Evolutionary conservation across 176 grass and related monocot genomes (phyloP).

Genomic region (Leersia perrieri): DNA sequence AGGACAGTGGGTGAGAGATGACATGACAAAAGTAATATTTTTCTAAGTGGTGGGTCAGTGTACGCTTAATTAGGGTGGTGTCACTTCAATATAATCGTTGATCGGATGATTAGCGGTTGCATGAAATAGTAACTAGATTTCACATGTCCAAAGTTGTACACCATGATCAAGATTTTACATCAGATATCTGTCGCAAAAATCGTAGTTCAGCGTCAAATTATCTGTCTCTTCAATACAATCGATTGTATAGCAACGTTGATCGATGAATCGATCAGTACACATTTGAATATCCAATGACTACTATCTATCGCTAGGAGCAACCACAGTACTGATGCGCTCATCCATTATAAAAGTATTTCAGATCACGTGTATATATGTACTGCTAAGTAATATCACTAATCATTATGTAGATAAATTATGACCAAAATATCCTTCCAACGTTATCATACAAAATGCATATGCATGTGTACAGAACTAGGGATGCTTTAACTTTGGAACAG

Average conservation of each 20-base stretch:
- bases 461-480: no score
- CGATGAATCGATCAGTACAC: background rate
- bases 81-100: background rate
- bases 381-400: background rate
- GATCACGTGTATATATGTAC: background rate
- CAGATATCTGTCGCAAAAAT: no score
- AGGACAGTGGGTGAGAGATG: slow-evolving; percentile 50
- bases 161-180: no score
- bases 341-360: background rate
- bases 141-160: slow-evolving; percentile 6
- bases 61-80: slow-evolving; percentile 6
- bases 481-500: no score
- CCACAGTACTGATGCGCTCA: no score
- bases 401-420: background rate
- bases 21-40: slow-evolving; percentile 64
- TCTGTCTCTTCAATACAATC: background rate
- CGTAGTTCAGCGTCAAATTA: no score
- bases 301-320: background rate
- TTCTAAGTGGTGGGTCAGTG: slow-evolving; percentile 2
- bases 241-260: background rate
- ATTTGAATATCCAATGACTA: background rate
- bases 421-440: no score
- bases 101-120: slow-evolving; percentile 13
- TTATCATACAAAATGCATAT: no score
- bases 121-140: background rate